Evolutionary conservation across 495 filamentous ascomycete species (phyloP), one percentile per base, ranked within the genome.

Genomic region (Penicillium crystallinum): DNA sequence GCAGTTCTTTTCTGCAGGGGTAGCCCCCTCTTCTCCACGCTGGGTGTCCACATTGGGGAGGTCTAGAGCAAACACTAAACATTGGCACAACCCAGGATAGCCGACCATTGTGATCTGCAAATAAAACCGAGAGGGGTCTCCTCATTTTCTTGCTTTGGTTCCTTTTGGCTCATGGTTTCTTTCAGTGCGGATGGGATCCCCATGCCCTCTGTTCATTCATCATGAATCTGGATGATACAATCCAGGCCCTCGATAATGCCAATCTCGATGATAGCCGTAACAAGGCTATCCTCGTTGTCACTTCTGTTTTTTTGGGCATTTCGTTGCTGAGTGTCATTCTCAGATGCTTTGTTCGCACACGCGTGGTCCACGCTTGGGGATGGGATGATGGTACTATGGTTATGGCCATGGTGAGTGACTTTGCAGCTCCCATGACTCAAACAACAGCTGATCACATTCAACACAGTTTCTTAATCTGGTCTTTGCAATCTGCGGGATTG

Each of bases 321-420:
- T 63, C 67, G 0, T 35, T 64, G 4, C 5, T 62, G 3, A 59
- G 60, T 10, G 66, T 70, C 7, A 40, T 25, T 27, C 45, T 71
- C 1, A 57, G 68, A 48, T 58, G 56, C 25, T 68, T 65, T 47
- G 68, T 72, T 27, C 67, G 68, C 19, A 55, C 63, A 8, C 58
- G 50, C 3, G 30, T 70, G 9, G 63, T 70, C 0, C 55, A 48
- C 9, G 59, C 58, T 2, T 72, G 68, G 44, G 67, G 67, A 4
- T 65, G 65, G 57, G 68, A 72, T 59, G 68, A 72, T 50, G 51
- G 29, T 1, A 21, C 56, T 6, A 71, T 71, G 62, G 52, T 68
- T 4, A 1, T 58, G 1, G 68, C 68, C 0, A 67, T 69, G 68
- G 64, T 70, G 49, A 15, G 59, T 50, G 1, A n/a, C 5, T 2